Evolutionary conservation across 371 early-diverging fungal species (phyloP), one percentile per base, ranked within the genome.

Genomic region (Syncephalis plumigaleata): DNA sequence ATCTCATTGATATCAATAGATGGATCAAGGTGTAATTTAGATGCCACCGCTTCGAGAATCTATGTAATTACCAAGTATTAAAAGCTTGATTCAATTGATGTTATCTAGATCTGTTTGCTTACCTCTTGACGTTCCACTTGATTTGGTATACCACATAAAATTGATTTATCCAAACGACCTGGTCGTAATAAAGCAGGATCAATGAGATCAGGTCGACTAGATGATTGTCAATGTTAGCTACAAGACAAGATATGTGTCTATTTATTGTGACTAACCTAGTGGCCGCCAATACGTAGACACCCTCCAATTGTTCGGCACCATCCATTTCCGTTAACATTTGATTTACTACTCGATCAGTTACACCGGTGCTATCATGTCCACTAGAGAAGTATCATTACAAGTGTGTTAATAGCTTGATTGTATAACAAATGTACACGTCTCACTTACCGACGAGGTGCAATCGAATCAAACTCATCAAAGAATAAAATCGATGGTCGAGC

Each of bases 141-240:
- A 44, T 44, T 65, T 0, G 96, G 96, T 77, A 95, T 77, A 13
- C 73, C 81, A 58, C 92, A 92, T 18, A 88, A 55, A 16, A 95
- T 52, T 5, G 84, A 79, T 62, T 97, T 91, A 66, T 99, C 99
- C 48, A 99, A 85, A 52, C 99, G 86, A 26, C 99, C 99, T 23
- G 99, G 98, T 24, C 99, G 81, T 37, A 91, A 71, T 51, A 99
- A 71, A 0, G 99, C 99, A 22, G 91, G 87, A 64, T 99, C 99
- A 47, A 98, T 80, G n/a, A 96, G 75, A 57, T 98, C 98, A 25
- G 98, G 97, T n/a, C 93, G 86, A 66, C 98, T 98, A 61, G n/a
- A n/a, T n/a, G n/a, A n/a, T n/a, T n/a, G n/a, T n/a, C n/a, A n/a
- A n/a, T n/a, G n/a, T n/a, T n/a, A n/a, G n/a, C n/a, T n/a, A n/a